Conservation (phyloP, 1,139 yeast genomes). For the Diutina pseudorugosa region DNA sequence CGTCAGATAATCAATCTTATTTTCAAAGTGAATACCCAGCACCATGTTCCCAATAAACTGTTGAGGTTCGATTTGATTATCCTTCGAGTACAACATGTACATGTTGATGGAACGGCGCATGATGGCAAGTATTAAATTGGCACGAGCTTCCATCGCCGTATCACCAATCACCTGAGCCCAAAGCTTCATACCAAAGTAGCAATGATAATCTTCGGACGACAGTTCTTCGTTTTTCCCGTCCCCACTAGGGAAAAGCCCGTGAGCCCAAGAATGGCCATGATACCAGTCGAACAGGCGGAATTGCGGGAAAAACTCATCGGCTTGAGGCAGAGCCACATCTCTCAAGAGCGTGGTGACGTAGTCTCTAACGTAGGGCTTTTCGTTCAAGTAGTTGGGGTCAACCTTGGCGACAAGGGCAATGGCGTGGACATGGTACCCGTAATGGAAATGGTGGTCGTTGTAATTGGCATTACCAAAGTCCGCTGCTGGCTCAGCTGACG, state of each 20-base stretch:
- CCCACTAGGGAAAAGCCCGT: conserved; percentile 31
- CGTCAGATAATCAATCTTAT: conserved; percentile 32
- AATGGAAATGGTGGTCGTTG: conserved; percentile 30
- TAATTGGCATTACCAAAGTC: conserved; percentile 50
- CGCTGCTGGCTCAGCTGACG: conserved; percentile 43
- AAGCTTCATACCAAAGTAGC: conserved; percentile 31
- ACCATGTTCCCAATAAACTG: conserved; percentile 28
- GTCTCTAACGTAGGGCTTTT: conserved; percentile 4
- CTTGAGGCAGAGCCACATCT: conserved; percentile 8
- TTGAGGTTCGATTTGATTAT: conserved; percentile 26
- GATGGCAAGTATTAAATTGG: conserved; percentile 29
- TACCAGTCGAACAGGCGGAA: conserved; percentile 33
- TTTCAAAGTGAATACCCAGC: conserved; percentile 34
- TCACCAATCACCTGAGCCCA: conserved; percentile 24
- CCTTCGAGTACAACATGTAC: conserved; percentile 31
- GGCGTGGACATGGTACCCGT: conserved; percentile 48
- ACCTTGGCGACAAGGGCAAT: conserved; percentile 12
- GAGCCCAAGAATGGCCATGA: conserved; percentile 37
- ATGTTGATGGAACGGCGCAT: conserved; percentile 30
- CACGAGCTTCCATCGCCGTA: conserved; percentile 23
- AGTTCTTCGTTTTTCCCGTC: conserved; percentile 39
- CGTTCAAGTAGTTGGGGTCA: background rate
- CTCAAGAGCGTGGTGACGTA: conserved; percentile 8
- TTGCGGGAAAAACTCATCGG: conserved; percentile 21
- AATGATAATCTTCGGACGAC: conserved; percentile 34